These are phyloP conservation scores for Pseudogymnoascus sp. DNA, from an alignment of 2,329 filamentous ascomycete species.

Conservation along the genomic window DNA sequence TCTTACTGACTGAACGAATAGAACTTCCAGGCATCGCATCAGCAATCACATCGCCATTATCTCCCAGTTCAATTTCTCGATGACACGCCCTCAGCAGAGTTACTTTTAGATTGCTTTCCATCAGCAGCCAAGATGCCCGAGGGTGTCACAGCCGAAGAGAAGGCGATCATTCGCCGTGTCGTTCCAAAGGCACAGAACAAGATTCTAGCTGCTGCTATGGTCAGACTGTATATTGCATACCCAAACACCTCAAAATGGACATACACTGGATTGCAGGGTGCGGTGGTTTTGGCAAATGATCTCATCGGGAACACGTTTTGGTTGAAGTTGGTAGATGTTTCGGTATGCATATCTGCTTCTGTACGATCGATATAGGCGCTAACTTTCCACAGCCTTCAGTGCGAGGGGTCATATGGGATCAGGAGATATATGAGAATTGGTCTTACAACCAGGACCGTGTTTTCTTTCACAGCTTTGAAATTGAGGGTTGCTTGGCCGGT, in stretches of 20 bases:
- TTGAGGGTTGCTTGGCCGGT: slow-evolving; percentile 83
- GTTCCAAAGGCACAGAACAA: slow-evolving; percentile 95
- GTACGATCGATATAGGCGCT: slow-evolving; percentile 15
- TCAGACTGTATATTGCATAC: slow-evolving; percentile 86
- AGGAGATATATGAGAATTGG: slow-evolving; percentile 95
- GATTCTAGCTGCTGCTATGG: slow-evolving; percentile 91
- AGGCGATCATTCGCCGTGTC: slow-evolving; percentile 89
- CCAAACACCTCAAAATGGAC: slow-evolving; percentile 83
- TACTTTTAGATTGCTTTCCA: background rate
- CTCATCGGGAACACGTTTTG: slow-evolving; percentile 92
- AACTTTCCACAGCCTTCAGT: slow-evolving; percentile 52
- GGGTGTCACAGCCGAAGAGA: slow-evolving; percentile 83
- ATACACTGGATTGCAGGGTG: slow-evolving; percentile 88
- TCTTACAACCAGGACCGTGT: slow-evolving; percentile 93
- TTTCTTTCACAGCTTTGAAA: slow-evolving; percentile 96
- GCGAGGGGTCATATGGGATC: slow-evolving; percentile 89
- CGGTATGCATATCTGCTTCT: slow-evolving; percentile 50
- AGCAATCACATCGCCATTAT: background rate
- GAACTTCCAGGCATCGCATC: background rate
- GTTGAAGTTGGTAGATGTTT: slow-evolving; percentile 96
- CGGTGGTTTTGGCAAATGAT: slow-evolving; percentile 85
- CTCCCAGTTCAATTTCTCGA: background rate
- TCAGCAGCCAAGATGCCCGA: slow-evolving; percentile 26
- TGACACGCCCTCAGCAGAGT: background rate
- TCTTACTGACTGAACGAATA: background rate